A percentile compares a stretch with the other conserved stretches of the same genome.
Conservation (phyloP, 1,284 basidiomycete species). For the Leccinum cinnamomeum region DNA sequence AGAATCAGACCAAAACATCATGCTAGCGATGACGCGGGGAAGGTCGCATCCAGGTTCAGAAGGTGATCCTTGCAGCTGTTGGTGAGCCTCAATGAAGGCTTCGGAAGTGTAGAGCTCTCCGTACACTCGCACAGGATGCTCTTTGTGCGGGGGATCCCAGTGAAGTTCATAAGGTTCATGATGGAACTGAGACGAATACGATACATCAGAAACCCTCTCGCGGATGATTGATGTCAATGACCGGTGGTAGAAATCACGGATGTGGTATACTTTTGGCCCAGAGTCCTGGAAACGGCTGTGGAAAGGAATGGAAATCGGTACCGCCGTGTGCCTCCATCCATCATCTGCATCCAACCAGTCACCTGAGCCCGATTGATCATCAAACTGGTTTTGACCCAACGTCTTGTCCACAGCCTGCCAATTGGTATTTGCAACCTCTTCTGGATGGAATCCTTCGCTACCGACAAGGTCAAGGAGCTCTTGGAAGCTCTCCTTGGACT, state of each 20-base stretch:
- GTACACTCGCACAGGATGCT: neutral
- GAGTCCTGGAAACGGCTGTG: neutral
- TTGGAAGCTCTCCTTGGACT: neutral
- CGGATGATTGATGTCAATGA: neutral
- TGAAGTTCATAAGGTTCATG: neutral
- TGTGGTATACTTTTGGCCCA: neutral
- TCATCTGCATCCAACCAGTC: too few relatives aligned
- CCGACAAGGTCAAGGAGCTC: neutral
- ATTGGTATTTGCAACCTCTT: neutral
- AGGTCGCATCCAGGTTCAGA: neutral
- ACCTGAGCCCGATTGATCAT: too few relatives aligned
- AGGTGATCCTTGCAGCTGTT: neutral
- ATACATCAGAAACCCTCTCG: neutral
- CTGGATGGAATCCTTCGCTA: neutral
- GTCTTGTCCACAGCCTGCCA: neutral
- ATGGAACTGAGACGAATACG: neutral
- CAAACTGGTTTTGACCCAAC: neutral
- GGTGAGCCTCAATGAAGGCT: neutral
- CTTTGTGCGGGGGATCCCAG: neutral
- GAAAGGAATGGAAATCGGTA: neutral
- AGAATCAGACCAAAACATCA: neutral
- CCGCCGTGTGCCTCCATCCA: too few relatives aligned
- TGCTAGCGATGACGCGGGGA: neutral
- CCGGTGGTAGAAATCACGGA: neutral
- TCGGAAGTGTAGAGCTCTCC: neutral